These are phyloP conservation scores for Podospora conica DNA, from an alignment of 495 filamentous ascomycete species.

Conservation along the genomic window DNA sequence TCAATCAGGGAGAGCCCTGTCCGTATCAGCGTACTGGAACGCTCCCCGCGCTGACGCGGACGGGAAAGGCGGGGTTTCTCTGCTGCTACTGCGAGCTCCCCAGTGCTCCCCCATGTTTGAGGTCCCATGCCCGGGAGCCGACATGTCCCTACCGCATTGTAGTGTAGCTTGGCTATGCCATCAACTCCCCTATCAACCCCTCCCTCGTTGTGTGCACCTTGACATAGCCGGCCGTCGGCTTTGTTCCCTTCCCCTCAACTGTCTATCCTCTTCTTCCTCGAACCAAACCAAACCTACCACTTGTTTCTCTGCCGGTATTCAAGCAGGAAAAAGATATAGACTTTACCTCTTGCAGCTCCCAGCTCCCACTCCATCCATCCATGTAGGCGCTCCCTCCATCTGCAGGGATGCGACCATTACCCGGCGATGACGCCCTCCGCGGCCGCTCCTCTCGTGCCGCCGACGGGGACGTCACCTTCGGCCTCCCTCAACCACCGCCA, in stretches of 20 bases:
- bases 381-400: background rate
- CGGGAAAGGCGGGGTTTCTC: background rate
- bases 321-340: background rate
- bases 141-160: background rate
- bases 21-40: background rate
- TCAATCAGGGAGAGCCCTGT: background rate
- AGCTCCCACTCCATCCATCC: background rate
- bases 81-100: background rate
- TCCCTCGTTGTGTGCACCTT: background rate
- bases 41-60: background rate
- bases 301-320: background rate
- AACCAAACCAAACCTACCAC: background rate
- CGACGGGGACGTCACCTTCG: conserved; percentile 25
- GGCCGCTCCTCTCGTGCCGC: conserved; percentile 18
- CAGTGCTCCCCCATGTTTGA: background rate
- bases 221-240: background rate
- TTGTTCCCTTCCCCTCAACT: background rate
- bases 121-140: background rate
- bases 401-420: conserved; percentile 22
- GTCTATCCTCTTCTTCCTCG: background rate
- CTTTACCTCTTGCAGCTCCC: background rate
- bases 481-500: conserved; percentile 30
- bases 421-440: conserved; percentile 24
- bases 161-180: background rate
- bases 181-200: background rate